Evolutionary conservation across 352 stramenopile genomes (phyloP).

Genomic region (Pythium sukuiense): DNA sequence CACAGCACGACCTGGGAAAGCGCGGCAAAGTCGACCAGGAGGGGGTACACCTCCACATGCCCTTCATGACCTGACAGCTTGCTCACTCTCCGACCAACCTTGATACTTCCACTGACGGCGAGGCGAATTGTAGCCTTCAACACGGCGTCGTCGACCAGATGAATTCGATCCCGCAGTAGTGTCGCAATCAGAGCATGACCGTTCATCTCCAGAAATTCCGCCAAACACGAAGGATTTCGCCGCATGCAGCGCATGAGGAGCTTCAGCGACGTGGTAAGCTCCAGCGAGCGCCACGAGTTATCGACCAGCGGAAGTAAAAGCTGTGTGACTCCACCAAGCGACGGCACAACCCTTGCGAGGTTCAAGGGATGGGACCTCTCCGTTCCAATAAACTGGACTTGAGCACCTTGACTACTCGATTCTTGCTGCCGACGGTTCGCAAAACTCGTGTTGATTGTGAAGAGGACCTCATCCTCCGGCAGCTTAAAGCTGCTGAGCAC

Average conservation of each 20-base stretch:
- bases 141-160: constrained; percentile 51
- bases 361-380: constrained; percentile 45
- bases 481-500: constrained; percentile 60
- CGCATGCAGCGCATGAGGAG: constrained; percentile 51
- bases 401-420: constrained; percentile 4
- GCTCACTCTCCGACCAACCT: neutral
- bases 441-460: constrained; percentile 61
- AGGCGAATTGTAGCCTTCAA: constrained; percentile 44
- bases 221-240: constrained; percentile 56
- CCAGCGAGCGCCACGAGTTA: constrained; percentile 40
- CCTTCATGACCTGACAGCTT: constrained; percentile 9
- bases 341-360: constrained; percentile 57
- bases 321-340: constrained; percentile 54
- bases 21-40: constrained; percentile 55
- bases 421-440: constrained; percentile 29
- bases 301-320: constrained; percentile 66
- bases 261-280: constrained; percentile 50
- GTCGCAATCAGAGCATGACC: constrained; percentile 53
- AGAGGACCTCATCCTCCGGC: constrained; percentile 53
- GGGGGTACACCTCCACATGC: constrained; percentile 10
- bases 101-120: constrained; percentile 40
- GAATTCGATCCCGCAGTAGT: constrained; percentile 39
- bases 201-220: constrained; percentile 60
- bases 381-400: constrained; percentile 63
- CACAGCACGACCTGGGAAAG: constrained; percentile 61